Evolutionary conservation across 306 rosid genomes (phyloP).

Genomic region (Calophaca sinica): DNA sequence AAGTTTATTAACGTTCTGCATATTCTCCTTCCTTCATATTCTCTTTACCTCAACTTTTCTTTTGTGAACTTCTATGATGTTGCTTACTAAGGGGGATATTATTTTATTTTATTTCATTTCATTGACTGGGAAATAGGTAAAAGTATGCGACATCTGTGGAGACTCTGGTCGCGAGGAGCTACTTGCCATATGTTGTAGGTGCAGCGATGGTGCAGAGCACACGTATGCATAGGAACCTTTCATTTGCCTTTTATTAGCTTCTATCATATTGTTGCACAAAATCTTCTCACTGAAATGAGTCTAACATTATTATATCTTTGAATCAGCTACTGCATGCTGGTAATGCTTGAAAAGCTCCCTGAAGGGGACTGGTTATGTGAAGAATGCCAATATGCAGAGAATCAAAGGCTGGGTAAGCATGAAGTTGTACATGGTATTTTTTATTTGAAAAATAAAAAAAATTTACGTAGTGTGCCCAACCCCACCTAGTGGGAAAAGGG

Average conservation of each 20-base stretch:
- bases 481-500: neutral
- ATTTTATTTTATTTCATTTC: neutral
- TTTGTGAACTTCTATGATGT: constrained; percentile 30
- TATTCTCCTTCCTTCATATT: neutral
- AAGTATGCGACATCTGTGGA: constrained; percentile 97
- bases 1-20: constrained; percentile 25
- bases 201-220: constrained; percentile 98
- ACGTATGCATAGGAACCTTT: constrained; percentile 63
- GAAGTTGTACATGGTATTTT: constrained; percentile 16
- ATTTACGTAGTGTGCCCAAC: neutral
- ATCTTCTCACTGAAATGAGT: constrained; percentile 36
- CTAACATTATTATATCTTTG: constrained; percentile 42
- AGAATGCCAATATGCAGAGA: constrained; percentile 75
- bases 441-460: neutral
- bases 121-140: constrained; percentile 64
- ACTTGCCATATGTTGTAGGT: constrained; percentile 90
- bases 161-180: constrained; percentile 90
- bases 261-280: constrained; percentile 27
- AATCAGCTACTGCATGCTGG: constrained; percentile 91
- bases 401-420: constrained; percentile 68
- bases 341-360: constrained; percentile 79
- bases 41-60: constrained; percentile 19
- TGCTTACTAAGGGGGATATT: constrained; percentile 9
- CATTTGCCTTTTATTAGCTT: constrained; percentile 3
- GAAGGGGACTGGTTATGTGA: constrained; percentile 90